Base-by-base conservation (phyloP, 106 monocot species). In the Chionographis japonica region DNA sequence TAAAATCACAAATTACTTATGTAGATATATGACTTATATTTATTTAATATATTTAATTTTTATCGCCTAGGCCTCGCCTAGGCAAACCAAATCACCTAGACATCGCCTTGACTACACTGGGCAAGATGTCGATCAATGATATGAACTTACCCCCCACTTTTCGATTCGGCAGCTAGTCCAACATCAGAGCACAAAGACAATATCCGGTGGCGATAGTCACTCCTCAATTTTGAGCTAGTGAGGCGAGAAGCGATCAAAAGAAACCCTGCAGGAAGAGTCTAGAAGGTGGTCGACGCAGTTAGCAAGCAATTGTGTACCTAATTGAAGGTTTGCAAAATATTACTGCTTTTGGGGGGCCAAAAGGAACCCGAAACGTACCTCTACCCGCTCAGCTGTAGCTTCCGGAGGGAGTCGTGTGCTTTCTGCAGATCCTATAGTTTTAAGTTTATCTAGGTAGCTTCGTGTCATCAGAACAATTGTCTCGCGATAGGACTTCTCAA, bases 151-250 rank as follows among this genome's bases (percentile, higher is more conserved):
- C 97, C 89, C 63, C 89, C 92, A 72, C 77, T 81, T 78, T 90
- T 85, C 51, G 98, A 93, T 74, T 98, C 98, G 77, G 85, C 82
- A 77, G 87, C 92, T 69, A 98, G 83, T 19, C 98, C 98, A 56
- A 98, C 98, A 90, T 98, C 98, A 78, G 98, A 93, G 73, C 92
- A 98, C 38, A 98, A 78, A 70, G 98, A 98, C 54, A 98, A 80
- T 54, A 93, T 54, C 58, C 98, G 79, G 67, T 93, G 90, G 19
- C 98, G 90, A 71, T 83, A 98, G 60, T 98, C 98, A 51, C 78
- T 74, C 58, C 98, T 78, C 52, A 98, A 70, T 69, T 88, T 90
- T 71, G 93, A 58, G 73, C 81, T 85, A 13, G 72, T 83, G 50
- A 98, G 78, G 18, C 75, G 83, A 74, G 93, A 85, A 58, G 97